These are phyloP conservation scores for Yamadazyma endophytica DNA, from an alignment of 805 yeast species.

Conservation along the genomic window DNA sequence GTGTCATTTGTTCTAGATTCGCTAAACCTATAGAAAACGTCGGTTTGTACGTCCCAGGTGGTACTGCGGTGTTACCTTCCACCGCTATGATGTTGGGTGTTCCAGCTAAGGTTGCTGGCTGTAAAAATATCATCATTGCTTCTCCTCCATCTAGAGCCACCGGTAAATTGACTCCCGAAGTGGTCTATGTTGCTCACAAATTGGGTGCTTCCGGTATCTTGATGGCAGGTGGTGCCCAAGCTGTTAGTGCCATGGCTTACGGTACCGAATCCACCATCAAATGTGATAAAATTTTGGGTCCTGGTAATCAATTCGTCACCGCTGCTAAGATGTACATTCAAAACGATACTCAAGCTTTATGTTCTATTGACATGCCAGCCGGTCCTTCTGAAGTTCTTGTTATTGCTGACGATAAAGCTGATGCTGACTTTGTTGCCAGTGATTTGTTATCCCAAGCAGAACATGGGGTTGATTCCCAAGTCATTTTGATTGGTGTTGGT, in stretches of 20 bases:
- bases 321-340: slow-evolving; percentile 98
- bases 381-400: slow-evolving; percentile 98
- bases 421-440: slow-evolving; percentile 95
- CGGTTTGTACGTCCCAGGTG: slow-evolving; percentile 97
- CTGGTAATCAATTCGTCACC: slow-evolving; percentile 98
- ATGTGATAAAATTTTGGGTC: slow-evolving; percentile 96
- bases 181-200: slow-evolving; percentile 94
- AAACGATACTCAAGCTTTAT: slow-evolving; percentile 90
- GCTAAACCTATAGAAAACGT: slow-evolving; percentile 93
- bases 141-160: slow-evolving; percentile 89
- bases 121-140: slow-evolving; percentile 86
- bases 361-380: slow-evolving; percentile 99
- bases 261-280: slow-evolving; percentile 92
- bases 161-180: slow-evolving; percentile 94
- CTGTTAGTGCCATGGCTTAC: slow-evolving; percentile 97
- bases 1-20: slow-evolving; percentile 91
- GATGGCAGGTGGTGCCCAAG: slow-evolving; percentile 99
- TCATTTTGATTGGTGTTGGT: slow-evolving; percentile 79
- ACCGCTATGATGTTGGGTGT: slow-evolving; percentile 98
- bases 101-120: slow-evolving; percentile 97
- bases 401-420: slow-evolving; percentile 83
- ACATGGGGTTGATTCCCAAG: slow-evolving; percentile 98
- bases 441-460: slow-evolving; percentile 97
- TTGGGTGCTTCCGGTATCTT: slow-evolving; percentile 89
- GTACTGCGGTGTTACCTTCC: slow-evolving; percentile 96